Base-by-base conservation (phyloP, 108 stramenopile species). In the Pinguiococcus pyrenoidosus region DNA sequence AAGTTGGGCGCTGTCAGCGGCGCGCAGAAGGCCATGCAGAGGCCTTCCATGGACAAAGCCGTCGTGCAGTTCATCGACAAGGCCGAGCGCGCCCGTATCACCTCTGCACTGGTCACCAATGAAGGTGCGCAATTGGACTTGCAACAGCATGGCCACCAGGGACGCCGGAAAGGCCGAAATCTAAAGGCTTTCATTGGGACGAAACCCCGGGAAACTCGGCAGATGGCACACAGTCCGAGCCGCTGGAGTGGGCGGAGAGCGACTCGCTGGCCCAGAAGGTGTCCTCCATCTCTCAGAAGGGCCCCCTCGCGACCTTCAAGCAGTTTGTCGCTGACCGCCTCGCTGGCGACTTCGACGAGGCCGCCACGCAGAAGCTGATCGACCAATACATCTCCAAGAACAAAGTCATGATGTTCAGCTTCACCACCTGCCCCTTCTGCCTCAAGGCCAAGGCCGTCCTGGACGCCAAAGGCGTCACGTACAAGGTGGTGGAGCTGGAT, bases 381-480 rank as follows among this genome's bases (percentile, higher is more conserved):
- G 55, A 64, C n/a, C 18, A 30, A 0, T 76, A 72, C 33, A 32
- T 79, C 8, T 21, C 12, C 12, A 33, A 30, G 9, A n/a, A 25
- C 32, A 57, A 62, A 6, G 67, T 76, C 18, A 64, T 64, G 14
- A 68, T 81, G 70, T 77, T 67, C 37, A 52, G 59, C 10, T 81
- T 81, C 34, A 69, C 76, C 1, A 69, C 75, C 2, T 81, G 80
- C 59, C 80, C 80, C 28, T 78, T 78, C 45, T 81, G 80, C 56
- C 48, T 71, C 23, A 51, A 65, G 37, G 80, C 80, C 34, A 81
- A 78, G 51, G 75, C 75, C 37, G 64, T 50, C 42, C 34, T 81
- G 9, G 70, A 78, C 20, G 62, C 62, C 22, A 36, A 63, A 35
- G 69, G 65, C 8, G 71, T 76, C 29, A 20, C 44, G 7, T 77